Base-by-base conservation (phyloP, 164 flowering plant species). In the Stephania cephalantha region DNA sequence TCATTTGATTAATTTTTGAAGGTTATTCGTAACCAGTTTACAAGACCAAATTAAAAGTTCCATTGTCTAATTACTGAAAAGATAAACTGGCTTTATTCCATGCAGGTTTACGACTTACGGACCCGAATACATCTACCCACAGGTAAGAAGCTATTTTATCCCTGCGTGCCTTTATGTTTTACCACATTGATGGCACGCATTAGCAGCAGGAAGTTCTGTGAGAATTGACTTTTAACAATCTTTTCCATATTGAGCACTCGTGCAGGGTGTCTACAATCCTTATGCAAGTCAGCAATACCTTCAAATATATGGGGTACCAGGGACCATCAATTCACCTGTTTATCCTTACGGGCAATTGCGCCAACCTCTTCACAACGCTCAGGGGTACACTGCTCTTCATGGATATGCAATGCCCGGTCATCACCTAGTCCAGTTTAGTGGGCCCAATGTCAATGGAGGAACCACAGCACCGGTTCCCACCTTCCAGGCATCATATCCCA, bases 221-320 rank as follows among this genome's bases (percentile, higher is more conserved):
- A 25, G 45, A 44, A 29, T 72, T 67, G 76, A 61, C 71, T 72
- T 66, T 2, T 61, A 61, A 61, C n/a, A 61, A 61, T 61, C 18
- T 61, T 58, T n/a, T 61, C 20, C 66, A 61, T 61, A 22, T 61
- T 61, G 66, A 6, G 25, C 20, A 7, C 20, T 61, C 20, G 9
- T 71, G 44, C 81, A 95, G 98, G 93, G 93, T 79, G 82, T 85
- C 71, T 93, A 90, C 86, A 90, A 83, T 78, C 96, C 99, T 75
- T 91, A 91, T 78, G 69, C 80, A 74, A 89, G 88, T 79, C 98
- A 95, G 83, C 99, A 90, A 69, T 93, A 90, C 85, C 87, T 89
- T 88, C 99, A 86, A 78, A 78, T 95, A 71, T 93, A 93, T 79
- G 97, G 98, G 68, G 87, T 88, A 7, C 95, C 98, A 69, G 90